phyloP scores from a whole-genome alignment of 371 early-diverging fungal species.

The Syncephalastrum racemosum region DNA sequence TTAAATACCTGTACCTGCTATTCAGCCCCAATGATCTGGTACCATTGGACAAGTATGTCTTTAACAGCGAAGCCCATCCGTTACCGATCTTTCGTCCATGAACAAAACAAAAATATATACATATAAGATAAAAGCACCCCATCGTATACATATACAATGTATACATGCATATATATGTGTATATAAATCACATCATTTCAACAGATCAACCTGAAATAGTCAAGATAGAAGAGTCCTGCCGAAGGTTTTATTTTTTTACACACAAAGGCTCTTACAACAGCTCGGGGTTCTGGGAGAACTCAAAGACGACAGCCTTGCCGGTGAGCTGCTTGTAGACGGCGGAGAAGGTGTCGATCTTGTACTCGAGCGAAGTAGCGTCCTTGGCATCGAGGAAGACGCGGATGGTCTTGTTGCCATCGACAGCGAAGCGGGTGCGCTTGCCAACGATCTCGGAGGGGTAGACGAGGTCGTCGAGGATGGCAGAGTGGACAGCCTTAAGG shows the following conservation, averaged over 20 bases:
- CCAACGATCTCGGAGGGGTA: conserved; percentile 98
- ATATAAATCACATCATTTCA: too few relatives aligned
- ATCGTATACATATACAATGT: too few relatives aligned
- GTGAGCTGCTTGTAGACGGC: conserved; percentile 95
- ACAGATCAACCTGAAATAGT: too few relatives aligned
- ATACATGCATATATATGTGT: too few relatives aligned
- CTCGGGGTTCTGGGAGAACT: conserved; percentile 65
- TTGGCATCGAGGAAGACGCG: conserved; percentile 97
- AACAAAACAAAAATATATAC: too few relatives aligned
- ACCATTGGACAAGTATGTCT: conserved; percentile 79
- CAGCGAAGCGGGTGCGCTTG: conserved; percentile 94
- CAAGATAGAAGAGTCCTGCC: too few relatives aligned
- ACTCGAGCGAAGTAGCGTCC: conserved; percentile 95
- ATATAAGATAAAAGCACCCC: too few relatives aligned
- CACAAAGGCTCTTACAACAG: too few relatives aligned
- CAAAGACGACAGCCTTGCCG: conserved; percentile 97
- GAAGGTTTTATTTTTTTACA: too few relatives aligned
- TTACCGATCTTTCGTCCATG: conserved; percentile 54
- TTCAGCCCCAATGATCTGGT: conserved; percentile 71
- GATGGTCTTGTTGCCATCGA: conserved; percentile 92
- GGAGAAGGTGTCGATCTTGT: conserved; percentile 97
- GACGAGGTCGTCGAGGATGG: conserved; percentile 94
- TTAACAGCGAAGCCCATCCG: conserved; percentile 93
- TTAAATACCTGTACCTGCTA: conserved; percentile 92
- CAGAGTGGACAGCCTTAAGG: conserved; percentile 94